These are phyloP conservation scores for Sordariomycetes sp. DNA, from an alignment of 2,329 filamentous ascomycete genomes.

Conservation along the genomic window DNA sequence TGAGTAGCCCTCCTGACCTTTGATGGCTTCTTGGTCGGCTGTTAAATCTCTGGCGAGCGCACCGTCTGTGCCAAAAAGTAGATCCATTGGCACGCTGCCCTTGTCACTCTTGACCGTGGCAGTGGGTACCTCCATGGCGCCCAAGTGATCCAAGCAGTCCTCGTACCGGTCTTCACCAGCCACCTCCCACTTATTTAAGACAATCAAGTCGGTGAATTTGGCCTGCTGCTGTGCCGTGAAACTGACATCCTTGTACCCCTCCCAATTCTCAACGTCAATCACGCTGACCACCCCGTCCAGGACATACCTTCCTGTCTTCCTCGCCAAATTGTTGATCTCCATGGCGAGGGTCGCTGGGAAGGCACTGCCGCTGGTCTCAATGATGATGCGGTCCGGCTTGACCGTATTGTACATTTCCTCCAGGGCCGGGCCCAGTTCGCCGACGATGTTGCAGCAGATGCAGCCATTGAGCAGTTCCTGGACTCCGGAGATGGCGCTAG, in stretches of 20 bases:
- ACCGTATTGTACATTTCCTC: conserved; percentile 54
- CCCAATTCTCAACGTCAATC: conserved; percentile 92
- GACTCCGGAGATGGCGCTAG: conserved; percentile 76
- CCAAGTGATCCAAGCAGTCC: conserved; percentile 66
- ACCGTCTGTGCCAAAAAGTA: conserved; percentile 83
- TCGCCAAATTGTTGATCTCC: conserved; percentile 72
- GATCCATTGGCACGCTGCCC: conserved; percentile 67
- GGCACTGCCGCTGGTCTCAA: conserved; percentile 86
- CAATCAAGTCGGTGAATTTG: conserved; percentile 78
- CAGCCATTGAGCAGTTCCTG: conserved; percentile 92
- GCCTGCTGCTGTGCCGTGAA: conserved; percentile 86
- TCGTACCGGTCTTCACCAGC: conserved; percentile 68
- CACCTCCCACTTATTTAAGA: conserved; percentile 88
- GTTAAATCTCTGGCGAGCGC: conserved; percentile 55
- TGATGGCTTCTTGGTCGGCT: conserved; percentile 23
- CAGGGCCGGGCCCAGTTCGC: conserved; percentile 76
- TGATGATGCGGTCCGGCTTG: conserved; percentile 73
- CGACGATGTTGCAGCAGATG: conserved; percentile 98
- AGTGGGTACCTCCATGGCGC: conserved; percentile 71
- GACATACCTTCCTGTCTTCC: conserved; percentile 59
- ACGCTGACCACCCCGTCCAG: conserved; percentile 86
- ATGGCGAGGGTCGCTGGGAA: conserved; percentile 85
- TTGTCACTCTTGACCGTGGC: conserved; percentile 79
- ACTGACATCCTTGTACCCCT: conserved; percentile 82
- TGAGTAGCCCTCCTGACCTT: conserved; percentile 19